Base-by-base conservation (phyloP, 1,284 basidiomycete genomes). In the Ceraceosorus guamensis region DNA sequence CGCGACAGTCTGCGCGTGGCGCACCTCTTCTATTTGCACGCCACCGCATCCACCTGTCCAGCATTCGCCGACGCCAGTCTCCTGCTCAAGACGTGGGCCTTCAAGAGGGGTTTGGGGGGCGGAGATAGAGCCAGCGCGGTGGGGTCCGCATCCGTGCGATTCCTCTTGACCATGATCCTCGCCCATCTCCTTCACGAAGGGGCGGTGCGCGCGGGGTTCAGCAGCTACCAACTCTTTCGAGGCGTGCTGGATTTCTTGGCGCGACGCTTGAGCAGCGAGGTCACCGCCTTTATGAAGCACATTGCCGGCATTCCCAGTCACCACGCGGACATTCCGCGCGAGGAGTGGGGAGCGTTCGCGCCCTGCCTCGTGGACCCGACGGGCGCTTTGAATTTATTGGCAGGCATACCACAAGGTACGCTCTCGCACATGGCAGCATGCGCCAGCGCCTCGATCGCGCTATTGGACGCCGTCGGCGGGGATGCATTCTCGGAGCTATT, bases 41-140 rank as follows among this genome's bases (percentile, higher is more conserved):
- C 80, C 0, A 77, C 88, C 14, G 81, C 85, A 48, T 80, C 86
- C 60, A 77, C 81, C 11, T 80, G 83, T 4, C 81, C 86, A 0
- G 82, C 84, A 0, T 90, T 89, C 70, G 77, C 79, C 2, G 87
- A 92, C 59, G 89, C 89, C 6, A 78, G 90, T 16, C 80, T 86
- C 1, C 79, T 96, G 8, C 83, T 96, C 54, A 83, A 89, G 18
- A 83, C 93, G 16, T 96, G 92, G 93, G 88, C 89, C 1, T 86
- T 86, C 54, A 88, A 92, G 72, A 82, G 91, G 18, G 90, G 89
- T 0, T 89, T 89, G 63, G 58, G 83, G 39, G 56, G 67, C 0
- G 70, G 71, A 33, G 52, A 55, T 48, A 52, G 60, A 85, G 85
- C 63, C 53, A 53, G n/a, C n/a, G 45, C 48, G n/a, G 41, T 24